phyloP scores from a whole-genome alignment of 306 rosid genomes.

The Cicer judaicum region DNA sequence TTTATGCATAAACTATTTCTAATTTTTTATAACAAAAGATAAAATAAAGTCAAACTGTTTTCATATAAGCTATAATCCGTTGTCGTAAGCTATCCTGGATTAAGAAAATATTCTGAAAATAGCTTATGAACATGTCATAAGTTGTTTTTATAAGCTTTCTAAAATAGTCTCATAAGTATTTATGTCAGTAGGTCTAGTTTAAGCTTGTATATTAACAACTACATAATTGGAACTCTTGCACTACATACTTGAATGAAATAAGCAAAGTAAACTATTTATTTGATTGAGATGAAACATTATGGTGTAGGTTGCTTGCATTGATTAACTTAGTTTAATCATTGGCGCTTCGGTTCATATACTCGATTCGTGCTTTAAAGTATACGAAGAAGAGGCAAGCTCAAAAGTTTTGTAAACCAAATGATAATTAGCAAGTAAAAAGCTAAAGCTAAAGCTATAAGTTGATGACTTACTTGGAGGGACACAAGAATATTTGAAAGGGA shows the following conservation, averaged over 20 bases:
- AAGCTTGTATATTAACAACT: not conserved
- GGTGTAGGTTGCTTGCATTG: not conserved
- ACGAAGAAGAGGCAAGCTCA: not conserved
- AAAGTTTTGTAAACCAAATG: not conserved
- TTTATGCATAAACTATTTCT: too few relatives aligned
- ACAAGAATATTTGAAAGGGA: slow-evolving; percentile 79
- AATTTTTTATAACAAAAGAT: too few relatives aligned
- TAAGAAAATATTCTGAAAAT: too few relatives aligned
- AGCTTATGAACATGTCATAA: not conserved
- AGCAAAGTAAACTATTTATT: too few relatives aligned
- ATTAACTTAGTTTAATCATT: not conserved
- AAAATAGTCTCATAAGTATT: not conserved
- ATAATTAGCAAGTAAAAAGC: slow-evolving; percentile 11
- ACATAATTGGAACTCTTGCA: not conserved
- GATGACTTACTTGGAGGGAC: slow-evolving; percentile 79
- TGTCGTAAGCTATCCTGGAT: too few relatives aligned
- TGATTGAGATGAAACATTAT: too few relatives aligned
- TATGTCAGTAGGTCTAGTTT: not conserved
- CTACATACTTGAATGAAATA: too few relatives aligned
- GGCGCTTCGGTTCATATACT: not conserved
- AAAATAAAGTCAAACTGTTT: too few relatives aligned
- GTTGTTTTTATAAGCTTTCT: too few relatives aligned
- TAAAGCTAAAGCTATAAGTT: slow-evolving; percentile 23
- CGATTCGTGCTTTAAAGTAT: not conserved
- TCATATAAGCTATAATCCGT: too few relatives aligned